phyloP scores from a whole-genome alignment of 805 yeast species.

The Wickerhamiella dianesei region DNA sequence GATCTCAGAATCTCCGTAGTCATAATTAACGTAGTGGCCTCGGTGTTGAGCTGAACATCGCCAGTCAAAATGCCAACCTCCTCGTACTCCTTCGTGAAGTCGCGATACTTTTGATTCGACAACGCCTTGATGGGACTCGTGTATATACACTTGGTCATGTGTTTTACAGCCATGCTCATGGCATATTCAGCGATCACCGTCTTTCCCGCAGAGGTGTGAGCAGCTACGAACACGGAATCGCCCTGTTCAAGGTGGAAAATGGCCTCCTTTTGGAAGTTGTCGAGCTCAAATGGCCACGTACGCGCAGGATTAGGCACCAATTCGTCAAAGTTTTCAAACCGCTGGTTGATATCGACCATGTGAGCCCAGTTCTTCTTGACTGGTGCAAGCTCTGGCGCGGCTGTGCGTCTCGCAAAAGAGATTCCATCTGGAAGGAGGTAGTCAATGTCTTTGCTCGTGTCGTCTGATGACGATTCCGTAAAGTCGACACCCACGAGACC shows the following conservation, averaged over 20 bases:
- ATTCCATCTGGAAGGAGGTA: conserved; percentile 38
- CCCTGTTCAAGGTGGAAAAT: conserved; percentile 93
- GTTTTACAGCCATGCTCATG: conserved; percentile 88
- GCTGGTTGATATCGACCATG: conserved; percentile 74
- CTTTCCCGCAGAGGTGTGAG: conserved; percentile 97
- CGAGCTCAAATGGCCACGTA: conserved; percentile 88
- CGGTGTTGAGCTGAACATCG: conserved; percentile 94
- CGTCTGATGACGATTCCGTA: conserved; percentile 5
- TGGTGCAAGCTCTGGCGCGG: conserved; percentile 1
- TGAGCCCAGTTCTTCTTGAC: conserved; percentile 78
- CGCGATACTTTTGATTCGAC: conserved; percentile 82
- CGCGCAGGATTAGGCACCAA: conserved; percentile 89
- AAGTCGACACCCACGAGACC: conserved; percentile 6
- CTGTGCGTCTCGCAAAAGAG: conserved; percentile 30
- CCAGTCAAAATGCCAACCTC: conserved; percentile 95
- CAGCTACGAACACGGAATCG: conserved; percentile 96
- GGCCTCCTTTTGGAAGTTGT: conserved; percentile 93
- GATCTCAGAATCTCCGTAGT: conserved; percentile 92
- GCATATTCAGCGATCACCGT: conserved; percentile 98
- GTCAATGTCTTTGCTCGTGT: conserved; percentile 26
- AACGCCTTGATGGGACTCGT: conserved; percentile 91
- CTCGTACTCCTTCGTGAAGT: conserved; percentile 64
- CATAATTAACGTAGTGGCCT: conserved; percentile 92
- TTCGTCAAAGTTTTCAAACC: conserved; percentile 70
- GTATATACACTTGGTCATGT: conserved; percentile 93